Conservation (phyloP, 345 rosid genomes). For the Orychophragmus violaceus region DNA sequence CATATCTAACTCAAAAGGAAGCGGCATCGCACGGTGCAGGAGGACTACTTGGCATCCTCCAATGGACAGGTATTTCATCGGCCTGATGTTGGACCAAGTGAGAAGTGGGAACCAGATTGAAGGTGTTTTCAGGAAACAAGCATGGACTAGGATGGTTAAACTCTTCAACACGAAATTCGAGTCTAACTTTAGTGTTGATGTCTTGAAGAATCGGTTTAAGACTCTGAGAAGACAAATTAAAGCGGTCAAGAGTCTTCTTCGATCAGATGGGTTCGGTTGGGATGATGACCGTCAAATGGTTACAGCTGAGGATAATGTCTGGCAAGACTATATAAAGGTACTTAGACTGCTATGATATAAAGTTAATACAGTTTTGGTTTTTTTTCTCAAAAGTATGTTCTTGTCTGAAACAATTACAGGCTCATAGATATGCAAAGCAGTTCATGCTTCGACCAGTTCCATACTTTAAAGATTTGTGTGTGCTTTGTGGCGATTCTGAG, state of each 20-base stretch:
- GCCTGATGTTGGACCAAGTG: constrained; percentile 70
- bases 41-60: constrained; percentile 66
- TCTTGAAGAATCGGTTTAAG: constrained; percentile 79
- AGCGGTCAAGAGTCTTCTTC: constrained; percentile 59
- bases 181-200: constrained; percentile 53
- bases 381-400: background rate
- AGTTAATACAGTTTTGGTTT: background rate
- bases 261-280: constrained; percentile 72
- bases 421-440: constrained; percentile 61
- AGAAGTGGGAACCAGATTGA: constrained; percentile 69
- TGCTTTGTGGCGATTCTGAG: constrained; percentile 45
- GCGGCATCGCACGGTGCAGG: background rate
- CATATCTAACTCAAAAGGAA: background rate
- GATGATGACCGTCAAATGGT: constrained; percentile 82
- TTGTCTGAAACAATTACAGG: constrained; percentile 41
- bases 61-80: constrained; percentile 77
- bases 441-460: constrained; percentile 78
- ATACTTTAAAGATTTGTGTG: constrained; percentile 62
- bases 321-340: constrained; percentile 91
- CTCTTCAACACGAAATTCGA: constrained; percentile 67
- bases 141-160: constrained; percentile 75
- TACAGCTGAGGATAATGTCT: constrained; percentile 70
- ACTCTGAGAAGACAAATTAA: constrained; percentile 68
- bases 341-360: background rate
- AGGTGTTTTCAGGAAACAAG: constrained; percentile 66